Evolutionary conservation across 2,329 filamentous ascomycete genomes (phyloP).

Genomic region (Camillea tinctor): DNA sequence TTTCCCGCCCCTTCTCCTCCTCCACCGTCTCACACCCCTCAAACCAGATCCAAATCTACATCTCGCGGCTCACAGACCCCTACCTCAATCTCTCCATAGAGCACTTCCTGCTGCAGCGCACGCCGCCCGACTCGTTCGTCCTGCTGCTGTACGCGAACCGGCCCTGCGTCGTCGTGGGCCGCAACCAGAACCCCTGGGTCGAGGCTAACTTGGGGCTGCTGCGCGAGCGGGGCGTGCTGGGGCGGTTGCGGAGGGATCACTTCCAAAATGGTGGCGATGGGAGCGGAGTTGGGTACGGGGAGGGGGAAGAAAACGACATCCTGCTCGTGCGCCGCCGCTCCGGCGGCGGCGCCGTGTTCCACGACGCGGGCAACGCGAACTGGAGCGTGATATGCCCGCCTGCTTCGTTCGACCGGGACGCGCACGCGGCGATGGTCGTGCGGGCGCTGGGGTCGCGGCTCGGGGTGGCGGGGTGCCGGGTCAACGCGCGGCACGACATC

Average conservation of each 20-base stretch:
- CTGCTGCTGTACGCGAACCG: slow-evolving; percentile 87
- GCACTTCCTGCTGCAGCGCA: slow-evolving; percentile 79
- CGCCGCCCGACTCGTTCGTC: slow-evolving; percentile 68
- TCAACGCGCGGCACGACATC: slow-evolving; percentile 93
- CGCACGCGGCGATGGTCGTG: slow-evolving; percentile 89
- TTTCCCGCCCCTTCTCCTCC: slow-evolving; percentile 31
- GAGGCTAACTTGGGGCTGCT: slow-evolving; percentile 76
- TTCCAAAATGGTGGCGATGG: neutral
- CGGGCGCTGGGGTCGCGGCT: slow-evolving; percentile 69
- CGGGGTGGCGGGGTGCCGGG: slow-evolving; percentile 58
- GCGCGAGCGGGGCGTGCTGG: slow-evolving; percentile 15
- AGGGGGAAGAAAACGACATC: slow-evolving; percentile 33
- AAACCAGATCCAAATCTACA: slow-evolving; percentile 64
- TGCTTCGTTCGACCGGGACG: slow-evolving; percentile 74
- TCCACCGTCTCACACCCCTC: slow-evolving; percentile 41
- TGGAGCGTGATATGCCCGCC: slow-evolving; percentile 89
- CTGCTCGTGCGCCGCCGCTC: slow-evolving; percentile 78
- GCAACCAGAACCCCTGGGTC: slow-evolving; percentile 97
- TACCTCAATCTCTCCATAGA: slow-evolving; percentile 93
- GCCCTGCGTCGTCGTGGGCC: slow-evolving; percentile 85
- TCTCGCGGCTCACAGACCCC: slow-evolving; percentile 68
- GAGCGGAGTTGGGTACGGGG: slow-evolving; percentile 15
- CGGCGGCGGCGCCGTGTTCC: slow-evolving; percentile 91
- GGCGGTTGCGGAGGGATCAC: neutral
- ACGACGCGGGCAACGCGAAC: slow-evolving; percentile 91